These are phyloP conservation scores for Puccinia novopanici DNA, from an alignment of 1,284 basidiomycete species.

Conservation along the genomic window DNA sequence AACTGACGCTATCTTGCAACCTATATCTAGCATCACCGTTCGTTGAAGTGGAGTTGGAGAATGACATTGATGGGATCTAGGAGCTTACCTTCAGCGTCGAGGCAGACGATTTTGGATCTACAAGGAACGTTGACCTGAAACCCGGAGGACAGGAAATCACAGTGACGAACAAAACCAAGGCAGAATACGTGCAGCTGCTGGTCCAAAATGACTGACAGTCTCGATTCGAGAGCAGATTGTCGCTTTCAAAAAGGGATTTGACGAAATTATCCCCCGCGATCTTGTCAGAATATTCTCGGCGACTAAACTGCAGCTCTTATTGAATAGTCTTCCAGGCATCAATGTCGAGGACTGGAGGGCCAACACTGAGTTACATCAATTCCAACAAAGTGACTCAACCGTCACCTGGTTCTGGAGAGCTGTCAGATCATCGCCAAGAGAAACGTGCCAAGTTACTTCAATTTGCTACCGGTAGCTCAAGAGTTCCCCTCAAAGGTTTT, in stretches of 20 bases:
- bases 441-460: slow-evolving; percentile 81
- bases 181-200: slow-evolving; percentile 90
- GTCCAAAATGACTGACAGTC: slow-evolving; percentile 86
- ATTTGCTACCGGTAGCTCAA: slow-evolving; percentile 92
- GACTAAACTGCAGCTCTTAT: slow-evolving; percentile 39
- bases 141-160: no score
- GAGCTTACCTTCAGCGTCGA: slow-evolving; percentile 62
- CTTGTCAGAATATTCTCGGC: slow-evolving; percentile 48
- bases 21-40: slow-evolving; percentile 49
- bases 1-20: neutral
- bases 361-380: slow-evolving; percentile 68
- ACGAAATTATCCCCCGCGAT: slow-evolving; percentile 82
- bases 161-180: slow-evolving; percentile 92
- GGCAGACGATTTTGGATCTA: slow-evolving; percentile 76
- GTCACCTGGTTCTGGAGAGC: slow-evolving; percentile 99
- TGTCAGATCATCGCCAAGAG: slow-evolving; percentile 92
- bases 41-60: slow-evolving; percentile 81
- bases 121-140: slow-evolving; percentile 80
- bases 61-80: slow-evolving; percentile 63
- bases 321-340: slow-evolving; percentile 77
- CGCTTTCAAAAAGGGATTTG: slow-evolving; percentile 84
- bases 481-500: no score
- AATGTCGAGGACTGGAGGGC: slow-evolving; percentile 98
- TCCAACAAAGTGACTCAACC: slow-evolving; percentile 71
- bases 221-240: slow-evolving; percentile 92